phyloP scores from a whole-genome alignment of 305 asterid genomes.

The Rubia balearica region DNA sequence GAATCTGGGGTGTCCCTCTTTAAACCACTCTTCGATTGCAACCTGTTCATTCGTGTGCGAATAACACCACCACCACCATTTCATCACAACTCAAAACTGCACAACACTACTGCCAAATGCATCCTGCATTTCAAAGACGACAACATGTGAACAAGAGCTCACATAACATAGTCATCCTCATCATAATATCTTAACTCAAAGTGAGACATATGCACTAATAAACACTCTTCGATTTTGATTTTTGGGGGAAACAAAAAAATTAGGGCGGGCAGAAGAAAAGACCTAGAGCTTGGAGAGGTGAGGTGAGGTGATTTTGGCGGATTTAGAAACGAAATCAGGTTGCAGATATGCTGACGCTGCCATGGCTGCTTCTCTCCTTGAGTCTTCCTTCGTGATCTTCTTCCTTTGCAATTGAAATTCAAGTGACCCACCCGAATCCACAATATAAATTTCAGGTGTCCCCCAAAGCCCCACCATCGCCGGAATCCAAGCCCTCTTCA shows the following conservation, averaged over 20 bases:
- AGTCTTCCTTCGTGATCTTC: conserved; percentile 30
- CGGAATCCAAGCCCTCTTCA: too few species aligned
- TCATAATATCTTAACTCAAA: background rate
- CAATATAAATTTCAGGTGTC: too few species aligned
- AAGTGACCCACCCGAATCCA: background rate
- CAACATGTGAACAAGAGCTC: background rate
- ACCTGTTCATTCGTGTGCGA: too few species aligned
- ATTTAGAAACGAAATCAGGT: conserved; percentile 47
- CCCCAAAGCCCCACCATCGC: too few species aligned
- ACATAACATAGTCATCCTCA: background rate
- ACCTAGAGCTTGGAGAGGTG: conserved; percentile 84
- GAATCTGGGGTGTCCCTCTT: too few species aligned
- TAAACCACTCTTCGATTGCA: too few species aligned
- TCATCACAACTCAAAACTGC: too few species aligned
- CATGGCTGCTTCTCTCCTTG: conserved; percentile 57
- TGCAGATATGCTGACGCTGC: conserved; percentile 47
- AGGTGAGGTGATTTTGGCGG: conserved; percentile 28
- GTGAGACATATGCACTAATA: background rate
- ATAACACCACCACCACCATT: too few species aligned
- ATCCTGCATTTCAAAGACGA: too few species aligned
- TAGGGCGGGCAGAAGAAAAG: background rate
- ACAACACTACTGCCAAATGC: too few species aligned
- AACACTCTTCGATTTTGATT: background rate
- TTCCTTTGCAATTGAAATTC: conserved; percentile 5
- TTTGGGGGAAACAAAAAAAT: background rate